Evolutionary conservation across 192 early-diverging fungal genomes (phyloP), one percentile per base, ranked within the genome.

Genomic region (Umbelopsis sp.): DNA sequence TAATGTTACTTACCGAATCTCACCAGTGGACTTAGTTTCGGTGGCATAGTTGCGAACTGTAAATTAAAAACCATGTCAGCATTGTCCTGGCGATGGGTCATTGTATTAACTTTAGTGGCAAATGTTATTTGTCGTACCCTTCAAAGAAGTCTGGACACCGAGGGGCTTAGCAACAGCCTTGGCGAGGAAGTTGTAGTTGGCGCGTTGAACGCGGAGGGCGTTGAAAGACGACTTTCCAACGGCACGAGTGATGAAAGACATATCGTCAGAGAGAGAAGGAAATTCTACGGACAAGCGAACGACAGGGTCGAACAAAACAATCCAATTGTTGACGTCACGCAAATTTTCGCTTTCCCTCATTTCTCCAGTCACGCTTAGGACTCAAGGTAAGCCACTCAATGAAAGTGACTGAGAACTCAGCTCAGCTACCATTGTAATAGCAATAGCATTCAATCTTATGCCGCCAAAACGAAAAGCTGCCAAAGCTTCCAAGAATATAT

Each of bases 21-120:
- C 68, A 52, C 82, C 73, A 68, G 84, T 80, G 44, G 54, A 34
- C 22, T 80, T 80, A 54, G 85, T 68, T 54, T 84, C 89, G 65
- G 91, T 84, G 50, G 90, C 90, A 77, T 89, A 90, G 81, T 77
- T 79, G 74, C 84, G 86, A 53, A 65, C 70, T 67, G 52, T 17
- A 49, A 65, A 65, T 29, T 56, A 45, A 72, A 72, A 72, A 49
- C 0, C 16, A 54, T 22, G 54, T 26, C 21, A 70, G 41, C 20
- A 29, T 31, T 47, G 44, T 68, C 38, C 25, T 24, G 29, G 25
- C 32, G 7, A 54, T 32, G 44, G 14, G 32, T 52, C 2, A 36
- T 24, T 34, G 32, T 25, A 5, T 32, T 25, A 25, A 38, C 3
- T 41, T 52, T 32, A 8, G 38, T 20, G 22, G 31, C 17, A 70